Conservation (phyloP, 2,329 filamentous ascomycete species). For the Bisporella sp. region DNA sequence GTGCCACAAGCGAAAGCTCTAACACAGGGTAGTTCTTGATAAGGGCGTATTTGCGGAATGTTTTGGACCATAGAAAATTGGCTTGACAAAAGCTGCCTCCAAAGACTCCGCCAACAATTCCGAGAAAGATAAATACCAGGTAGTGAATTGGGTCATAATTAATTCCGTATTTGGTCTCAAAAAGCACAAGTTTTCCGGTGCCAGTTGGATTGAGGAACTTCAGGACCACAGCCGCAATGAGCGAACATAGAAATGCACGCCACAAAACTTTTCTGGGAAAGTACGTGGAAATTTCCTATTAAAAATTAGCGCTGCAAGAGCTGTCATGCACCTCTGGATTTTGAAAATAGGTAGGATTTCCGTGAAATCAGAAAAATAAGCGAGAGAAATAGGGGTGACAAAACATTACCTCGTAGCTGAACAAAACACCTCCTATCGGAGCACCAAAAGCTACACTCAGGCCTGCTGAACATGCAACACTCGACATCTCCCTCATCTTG, state of each 20-base stretch:
- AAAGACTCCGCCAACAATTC: constrained; percentile 49
- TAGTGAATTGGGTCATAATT: constrained; percentile 50
- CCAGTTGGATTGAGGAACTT: constrained; percentile 52
- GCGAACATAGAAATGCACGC: constrained; percentile 50
- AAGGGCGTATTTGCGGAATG: constrained; percentile 42
- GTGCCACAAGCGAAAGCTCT: constrained; percentile 46
- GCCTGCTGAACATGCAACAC: constrained; percentile 48
- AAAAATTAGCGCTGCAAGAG: background rate
- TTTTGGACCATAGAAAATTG: constrained; percentile 49
- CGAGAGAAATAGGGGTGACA: background rate
- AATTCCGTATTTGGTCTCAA: constrained; percentile 51
- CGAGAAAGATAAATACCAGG: constrained; percentile 48
- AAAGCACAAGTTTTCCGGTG: constrained; percentile 53
- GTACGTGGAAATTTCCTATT: constrained; percentile 50
- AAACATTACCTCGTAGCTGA: constrained; percentile 41
- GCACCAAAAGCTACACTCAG: constrained; percentile 53
- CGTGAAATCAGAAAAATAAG: too few relatives aligned
- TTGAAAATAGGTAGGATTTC: too few relatives aligned
- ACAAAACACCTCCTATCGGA: constrained; percentile 54
- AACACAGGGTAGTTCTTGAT: constrained; percentile 50
- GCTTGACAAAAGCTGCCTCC: constrained; percentile 51
- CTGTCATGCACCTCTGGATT: background rate
- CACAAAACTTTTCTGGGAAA: constrained; percentile 53
- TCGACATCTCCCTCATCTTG: constrained; percentile 51
- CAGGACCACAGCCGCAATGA: constrained; percentile 47